Base-by-base conservation (phyloP, 768 basidiomycete species). In the Suillus brevipes region DNA sequence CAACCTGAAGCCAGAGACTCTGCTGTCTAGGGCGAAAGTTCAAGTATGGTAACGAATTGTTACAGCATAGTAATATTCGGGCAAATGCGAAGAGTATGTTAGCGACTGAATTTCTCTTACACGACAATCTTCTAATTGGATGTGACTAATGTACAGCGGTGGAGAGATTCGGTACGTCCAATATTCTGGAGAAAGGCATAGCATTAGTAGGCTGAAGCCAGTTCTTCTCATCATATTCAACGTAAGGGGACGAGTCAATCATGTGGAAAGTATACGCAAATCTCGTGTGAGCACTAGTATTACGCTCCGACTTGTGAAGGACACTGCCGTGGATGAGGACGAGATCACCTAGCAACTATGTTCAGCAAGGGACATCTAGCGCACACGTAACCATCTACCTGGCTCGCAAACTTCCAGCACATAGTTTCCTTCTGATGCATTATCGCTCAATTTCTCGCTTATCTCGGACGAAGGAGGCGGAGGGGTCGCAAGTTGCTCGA, bases 221-320 rank as follows among this genome's bases (percentile, higher is more conserved):
- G 73, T 97, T 98, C 85, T 92, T 93, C 71, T 87, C 84, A 66
- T 98, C 97, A 64, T 96, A 97, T 47, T 73, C 77, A 8, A 87
- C 91, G 70, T 83, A 78, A 28, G 86, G 89, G 47, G 84, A 83
- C 23, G 84, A 89, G 71, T 97, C 93, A 57, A 95, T 89, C 92
- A 94, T 94, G 69, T 95, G 96, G 76, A 97, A 98, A 0, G 97
- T 99, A 74, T 99, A 99, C 36, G 96, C 96, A 68, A 89, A 93
- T 63, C 97, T 85, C 2, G 94, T 94, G 66, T 88, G 83, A 25
- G 85, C 80, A 62, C 92, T 94, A 1, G 83, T 84, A 75, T 99
- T 99, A 62, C 87, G 85, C 73, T 94, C 92, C 0, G 92, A 94
- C 74, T 94, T 95, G 79, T 99, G 97, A 66, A 97, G 78, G 2